phyloP scores from a whole-genome alignment of 2,329 filamentous ascomycete genomes.

The Epichloe bromicola region DNA sequence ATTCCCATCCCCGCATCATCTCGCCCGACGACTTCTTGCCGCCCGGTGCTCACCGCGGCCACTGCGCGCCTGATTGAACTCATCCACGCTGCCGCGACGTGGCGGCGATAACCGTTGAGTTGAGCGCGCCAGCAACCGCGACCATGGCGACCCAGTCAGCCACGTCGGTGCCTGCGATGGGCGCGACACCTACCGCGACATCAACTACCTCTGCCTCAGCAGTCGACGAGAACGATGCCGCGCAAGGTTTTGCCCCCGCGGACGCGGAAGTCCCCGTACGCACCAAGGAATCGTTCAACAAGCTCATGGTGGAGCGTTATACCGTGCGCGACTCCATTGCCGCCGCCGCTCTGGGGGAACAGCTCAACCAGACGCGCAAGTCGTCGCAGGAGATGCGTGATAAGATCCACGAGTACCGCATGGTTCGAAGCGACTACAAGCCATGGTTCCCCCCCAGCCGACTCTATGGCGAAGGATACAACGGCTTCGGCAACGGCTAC shows the following conservation, averaged over 20 bases:
- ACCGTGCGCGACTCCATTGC: constrained; percentile 41
- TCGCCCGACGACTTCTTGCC: constrained; percentile 7
- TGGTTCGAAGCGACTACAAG: constrained; percentile 42
- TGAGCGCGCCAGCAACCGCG: constrained; percentile 17
- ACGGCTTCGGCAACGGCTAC: constrained; percentile 75
- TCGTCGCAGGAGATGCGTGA: constrained; percentile 50
- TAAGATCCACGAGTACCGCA: constrained; percentile 58
- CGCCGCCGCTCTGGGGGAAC: constrained; percentile 36
- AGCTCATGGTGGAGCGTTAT: constrained; percentile 40
- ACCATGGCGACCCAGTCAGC: constrained; percentile 33
- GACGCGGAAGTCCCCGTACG: constrained; percentile 26
- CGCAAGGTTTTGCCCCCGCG: constrained; percentile 9
- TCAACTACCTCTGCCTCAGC: constrained; percentile 16
- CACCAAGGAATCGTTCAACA: constrained; percentile 43
- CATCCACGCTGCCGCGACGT: constrained; percentile 17
- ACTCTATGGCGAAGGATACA: constrained; percentile 64
- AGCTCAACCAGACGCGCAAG: constrained; percentile 40
- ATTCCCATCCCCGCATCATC: constrained; percentile 5
- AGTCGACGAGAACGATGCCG: constrained; percentile 16
- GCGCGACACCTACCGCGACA: constrained; percentile 18
- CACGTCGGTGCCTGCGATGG: constrained; percentile 21
- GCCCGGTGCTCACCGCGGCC: constrained; percentile 6
- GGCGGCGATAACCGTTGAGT: constrained; percentile 25
- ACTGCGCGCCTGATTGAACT: constrained; percentile 4
- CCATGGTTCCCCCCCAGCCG: constrained; percentile 41